Evolutionary conservation across 345 rosid genomes (phyloP).

Genomic region (Salix suchowensis): DNA sequence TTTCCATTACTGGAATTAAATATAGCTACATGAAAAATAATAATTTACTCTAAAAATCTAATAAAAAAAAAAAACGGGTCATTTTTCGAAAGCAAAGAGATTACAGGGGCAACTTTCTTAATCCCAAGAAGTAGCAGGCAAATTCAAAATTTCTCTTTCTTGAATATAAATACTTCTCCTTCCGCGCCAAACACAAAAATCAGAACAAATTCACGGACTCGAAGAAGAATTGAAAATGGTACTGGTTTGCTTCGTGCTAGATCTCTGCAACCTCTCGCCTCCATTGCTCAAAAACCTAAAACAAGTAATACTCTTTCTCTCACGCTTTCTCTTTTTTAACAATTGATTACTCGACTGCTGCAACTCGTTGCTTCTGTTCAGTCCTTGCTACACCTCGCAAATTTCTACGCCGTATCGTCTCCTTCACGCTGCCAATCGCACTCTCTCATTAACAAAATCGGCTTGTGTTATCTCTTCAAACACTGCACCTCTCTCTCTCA

Average conservation of each 20-base stretch:
- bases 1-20: too few species aligned
- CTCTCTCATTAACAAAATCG: slow-evolving; percentile 52
- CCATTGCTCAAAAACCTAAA: slow-evolving; percentile 51
- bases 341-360: slow-evolving; percentile 21
- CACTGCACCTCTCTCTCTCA: slow-evolving; percentile 45
- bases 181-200: slow-evolving; percentile 15
- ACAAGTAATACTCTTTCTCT: slow-evolving; percentile 42
- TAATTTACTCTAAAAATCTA: neutral
- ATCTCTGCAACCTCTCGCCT: slow-evolving; percentile 62
- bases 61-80: neutral
- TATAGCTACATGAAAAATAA: too few species aligned
- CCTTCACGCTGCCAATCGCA: slow-evolving; percentile 27
- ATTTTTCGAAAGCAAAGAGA: neutral
- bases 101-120: neutral
- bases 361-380: slow-evolving; percentile 19
- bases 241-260: slow-evolving; percentile 61
- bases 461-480: slow-evolving; percentile 54
- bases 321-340: neutral
- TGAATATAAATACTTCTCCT: neutral
- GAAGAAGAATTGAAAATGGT: slow-evolving; percentile 38
- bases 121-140: neutral
- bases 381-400: slow-evolving; percentile 69
- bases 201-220: neutral
- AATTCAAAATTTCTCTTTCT: neutral
- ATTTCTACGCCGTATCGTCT: slow-evolving; percentile 54